phyloP scores from a whole-genome alignment of 2,329 filamentous ascomycete species.

The Fusarium sp. region DNA sequence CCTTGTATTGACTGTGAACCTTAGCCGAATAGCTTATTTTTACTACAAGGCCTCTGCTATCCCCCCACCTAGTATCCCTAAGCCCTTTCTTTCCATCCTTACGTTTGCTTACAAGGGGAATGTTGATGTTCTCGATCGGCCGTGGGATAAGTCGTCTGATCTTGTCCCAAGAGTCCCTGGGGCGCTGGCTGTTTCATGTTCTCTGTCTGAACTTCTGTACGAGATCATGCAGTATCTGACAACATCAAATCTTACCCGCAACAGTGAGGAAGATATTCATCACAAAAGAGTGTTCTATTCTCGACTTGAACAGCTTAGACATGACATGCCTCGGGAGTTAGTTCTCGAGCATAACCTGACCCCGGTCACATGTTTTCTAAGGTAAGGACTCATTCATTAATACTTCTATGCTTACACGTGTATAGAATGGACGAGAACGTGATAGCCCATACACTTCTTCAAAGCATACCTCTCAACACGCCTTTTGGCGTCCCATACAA shows the following conservation, averaged over 20 bases:
- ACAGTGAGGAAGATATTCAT: neutral
- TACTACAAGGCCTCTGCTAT: conserved; percentile 1
- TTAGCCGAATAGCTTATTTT: conserved; percentile 13
- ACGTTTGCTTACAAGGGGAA: neutral
- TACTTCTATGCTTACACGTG: neutral
- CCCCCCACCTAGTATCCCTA: neutral
- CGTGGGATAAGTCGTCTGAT: neutral
- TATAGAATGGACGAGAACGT: conserved; percentile 1
- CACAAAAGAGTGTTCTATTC: conserved; percentile 2
- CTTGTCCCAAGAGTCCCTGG: conserved; percentile 9
- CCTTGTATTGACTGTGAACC: neutral
- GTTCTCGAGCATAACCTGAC: conserved; percentile 2
- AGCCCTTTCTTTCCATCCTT: neutral
- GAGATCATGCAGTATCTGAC: conserved; percentile 9
- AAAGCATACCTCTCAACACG: neutral
- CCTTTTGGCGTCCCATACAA: conserved; percentile 3
- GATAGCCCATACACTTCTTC: neutral
- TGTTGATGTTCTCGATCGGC: neutral
- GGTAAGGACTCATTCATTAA: neutral
- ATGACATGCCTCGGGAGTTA: neutral
- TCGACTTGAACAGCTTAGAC: neutral
- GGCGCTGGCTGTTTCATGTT: neutral
- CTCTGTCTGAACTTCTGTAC: neutral
- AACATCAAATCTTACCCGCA: neutral
- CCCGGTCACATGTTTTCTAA: conserved; percentile 4